phyloP scores from a whole-genome alignment of 2,329 filamentous ascomycete species.

The Phoma sp. region DNA sequence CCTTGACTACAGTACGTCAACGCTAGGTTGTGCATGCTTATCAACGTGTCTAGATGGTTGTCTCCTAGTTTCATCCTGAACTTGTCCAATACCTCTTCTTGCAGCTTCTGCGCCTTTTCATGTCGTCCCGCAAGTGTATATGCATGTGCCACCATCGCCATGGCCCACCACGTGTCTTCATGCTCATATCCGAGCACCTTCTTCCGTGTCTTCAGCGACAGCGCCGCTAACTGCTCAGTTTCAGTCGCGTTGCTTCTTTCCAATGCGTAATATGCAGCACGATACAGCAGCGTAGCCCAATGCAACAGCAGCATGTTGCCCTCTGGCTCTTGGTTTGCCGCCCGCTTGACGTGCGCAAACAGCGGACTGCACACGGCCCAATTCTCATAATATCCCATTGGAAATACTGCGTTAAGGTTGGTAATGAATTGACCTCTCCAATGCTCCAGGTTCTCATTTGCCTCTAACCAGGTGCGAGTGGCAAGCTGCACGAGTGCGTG shows the following conservation, averaged over 20 bases:
- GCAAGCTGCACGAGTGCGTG: constrained; percentile 52
- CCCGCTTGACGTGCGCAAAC: constrained; percentile 37
- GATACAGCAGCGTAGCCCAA: constrained; percentile 15
- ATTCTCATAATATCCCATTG: constrained; percentile 35
- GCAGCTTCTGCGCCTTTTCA: too few relatives aligned
- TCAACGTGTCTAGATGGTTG: too few relatives aligned
- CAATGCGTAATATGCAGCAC: too few relatives aligned
- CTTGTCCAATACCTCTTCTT: too few relatives aligned
- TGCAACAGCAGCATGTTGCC: not conserved
- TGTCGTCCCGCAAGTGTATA: too few relatives aligned
- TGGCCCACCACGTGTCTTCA: too few relatives aligned
- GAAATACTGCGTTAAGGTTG: constrained; percentile 35
- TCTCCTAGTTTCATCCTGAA: too few relatives aligned
- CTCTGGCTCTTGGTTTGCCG: not conserved
- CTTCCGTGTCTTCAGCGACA: not conserved
- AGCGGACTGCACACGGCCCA: constrained; percentile 40
- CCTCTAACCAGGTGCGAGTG: constrained; percentile 24
- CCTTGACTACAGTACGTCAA: too few relatives aligned
- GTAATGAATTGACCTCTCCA: constrained; percentile 41
- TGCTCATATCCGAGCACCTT: too few relatives aligned
- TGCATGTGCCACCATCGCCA: too few relatives aligned
- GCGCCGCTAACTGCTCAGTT: not conserved
- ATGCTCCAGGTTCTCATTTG: constrained; percentile 26
- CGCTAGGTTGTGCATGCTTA: too few relatives aligned
- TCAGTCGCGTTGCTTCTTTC: not conserved